A percentile compares a stretch with the other conserved stretches of the same genome.
These are phyloP conservation scores for Fraxinus nigra DNA, from an alignment of 305 asterid species.

Conservation along the genomic window DNA sequence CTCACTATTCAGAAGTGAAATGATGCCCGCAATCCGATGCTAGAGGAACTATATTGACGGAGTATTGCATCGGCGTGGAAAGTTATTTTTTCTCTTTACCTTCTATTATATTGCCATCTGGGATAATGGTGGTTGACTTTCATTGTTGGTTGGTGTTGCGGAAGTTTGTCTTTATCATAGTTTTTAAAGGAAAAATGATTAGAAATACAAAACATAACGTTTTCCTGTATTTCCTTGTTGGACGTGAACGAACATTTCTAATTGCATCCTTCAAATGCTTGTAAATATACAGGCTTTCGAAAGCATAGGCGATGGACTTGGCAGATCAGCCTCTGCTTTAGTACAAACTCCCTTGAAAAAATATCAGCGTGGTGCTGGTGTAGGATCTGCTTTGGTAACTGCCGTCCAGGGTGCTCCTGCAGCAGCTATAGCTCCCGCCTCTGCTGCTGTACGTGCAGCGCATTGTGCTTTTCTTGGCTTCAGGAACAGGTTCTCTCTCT, in stretches of 20 bases:
- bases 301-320: slow-evolving; percentile 84
- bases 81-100: background rate
- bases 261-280: slow-evolving; percentile 10
- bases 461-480: slow-evolving; percentile 91
- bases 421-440: slow-evolving; percentile 96
- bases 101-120: background rate
- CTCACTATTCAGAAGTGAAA: background rate
- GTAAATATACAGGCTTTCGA: slow-evolving; percentile 69
- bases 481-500: slow-evolving; percentile 69
- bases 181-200: background rate
- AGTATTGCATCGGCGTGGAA: background rate
- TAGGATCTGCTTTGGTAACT: slow-evolving; percentile 80
- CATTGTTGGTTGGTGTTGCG: background rate
- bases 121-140: background rate
- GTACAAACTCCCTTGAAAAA: slow-evolving; percentile 74
- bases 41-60: background rate
- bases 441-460: slow-evolving; percentile 86
- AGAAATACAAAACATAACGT: background rate
- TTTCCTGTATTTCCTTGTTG: slow-evolving; percentile 13
- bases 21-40: background rate
- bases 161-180: background rate
- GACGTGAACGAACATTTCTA: background rate
- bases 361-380: slow-evolving; percentile 75
- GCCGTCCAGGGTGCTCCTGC: slow-evolving; percentile 92
- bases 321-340: slow-evolving; percentile 87